Base-by-base conservation (phyloP, 306 rosid species). In the Styphnolobium japonicum region DNA sequence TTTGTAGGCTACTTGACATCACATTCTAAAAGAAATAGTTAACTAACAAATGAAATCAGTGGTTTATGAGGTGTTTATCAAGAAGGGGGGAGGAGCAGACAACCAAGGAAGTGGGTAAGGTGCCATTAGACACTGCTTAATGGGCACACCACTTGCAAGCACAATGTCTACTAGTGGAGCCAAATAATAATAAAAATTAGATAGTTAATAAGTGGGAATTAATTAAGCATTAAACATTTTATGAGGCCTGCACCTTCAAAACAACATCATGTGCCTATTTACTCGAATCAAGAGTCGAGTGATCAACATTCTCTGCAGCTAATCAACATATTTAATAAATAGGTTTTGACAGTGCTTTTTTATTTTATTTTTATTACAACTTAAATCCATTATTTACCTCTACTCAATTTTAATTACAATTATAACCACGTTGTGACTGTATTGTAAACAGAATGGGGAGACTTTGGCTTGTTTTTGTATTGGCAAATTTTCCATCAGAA, bases 1-100 rank as follows among this genome's bases (percentile, higher is more conserved):
- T 89, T 84, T 75, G 77, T 43, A 77, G 81, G 69, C 85, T 48
- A 76, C 89, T 84, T 91, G 93, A 91, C 96, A 87, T 91, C 96
- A 91, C 81, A 73, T 40, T 68, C 53, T 72, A 78, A 80, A 86
- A 78, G 73, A 65, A 82, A 61, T 37, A 71, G 57, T 76, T 79
- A 81, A 85, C 19, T 74, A 70, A 48, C 23, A 55, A 75, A 66
- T 58, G 67, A 46, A 80, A 43, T 52, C 80, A 85, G 88, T 88
- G 92, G 66, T 73, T 85, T 61, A 2, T 86, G 91, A 83, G 82
- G 87, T 87, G 90, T 79, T 79, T 63, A 76, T 72, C 81, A 66
- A 75, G 82, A 53, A 80, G 58, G 46, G 68, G 56, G 10, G 21
- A 60, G 69, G 33, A 58, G 70, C 75, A 82, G 82, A 82, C 87